Conservation (phyloP, 2,329 filamentous ascomycete genomes). For the Monosporascus sp. region DNA sequence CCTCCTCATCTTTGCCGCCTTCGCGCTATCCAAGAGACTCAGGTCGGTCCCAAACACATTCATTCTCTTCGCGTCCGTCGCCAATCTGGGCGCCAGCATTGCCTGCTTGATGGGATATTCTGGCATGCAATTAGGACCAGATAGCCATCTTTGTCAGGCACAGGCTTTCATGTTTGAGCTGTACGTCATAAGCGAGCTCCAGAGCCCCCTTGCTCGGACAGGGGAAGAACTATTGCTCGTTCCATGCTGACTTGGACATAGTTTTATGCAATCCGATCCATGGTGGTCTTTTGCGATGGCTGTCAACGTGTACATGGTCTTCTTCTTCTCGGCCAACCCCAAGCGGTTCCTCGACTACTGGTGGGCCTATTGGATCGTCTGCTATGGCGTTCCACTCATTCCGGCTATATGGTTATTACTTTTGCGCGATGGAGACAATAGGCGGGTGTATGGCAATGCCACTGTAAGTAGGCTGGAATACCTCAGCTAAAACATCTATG, state of each 20-base stretch:
- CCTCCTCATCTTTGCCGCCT: slow-evolving; percentile 47
- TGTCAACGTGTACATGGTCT: slow-evolving; percentile 69
- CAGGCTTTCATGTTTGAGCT: slow-evolving; percentile 62
- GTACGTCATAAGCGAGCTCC: slow-evolving; percentile 36
- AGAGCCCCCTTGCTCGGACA: no score
- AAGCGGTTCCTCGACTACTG: slow-evolving; percentile 68
- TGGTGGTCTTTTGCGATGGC: slow-evolving; percentile 81
- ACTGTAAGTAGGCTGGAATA: slow-evolving; percentile 36
- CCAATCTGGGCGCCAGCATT: slow-evolving; percentile 53
- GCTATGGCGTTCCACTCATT: slow-evolving; percentile 66
- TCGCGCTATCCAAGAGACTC: slow-evolving; percentile 42
- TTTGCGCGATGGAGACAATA: slow-evolving; percentile 33
- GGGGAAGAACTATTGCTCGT: no score
- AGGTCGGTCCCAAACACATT: slow-evolving; percentile 58
- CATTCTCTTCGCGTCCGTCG: slow-evolving; percentile 55
- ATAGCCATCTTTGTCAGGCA: slow-evolving; percentile 54
- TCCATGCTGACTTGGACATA: slow-evolving; percentile 26
- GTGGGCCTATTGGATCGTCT: slow-evolving; percentile 64
- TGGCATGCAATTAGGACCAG: slow-evolving; percentile 49
- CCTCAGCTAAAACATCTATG: no score
- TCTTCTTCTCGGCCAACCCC: slow-evolving; percentile 53
- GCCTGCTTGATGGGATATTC: slow-evolving; percentile 68
- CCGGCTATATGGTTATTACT: slow-evolving; percentile 63
- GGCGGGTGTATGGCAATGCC: slow-evolving; percentile 49
- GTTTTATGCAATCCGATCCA: slow-evolving; percentile 73